Conservation (phyloP, 1,284 basidiomycete species). For the Irpex sp. region DNA sequence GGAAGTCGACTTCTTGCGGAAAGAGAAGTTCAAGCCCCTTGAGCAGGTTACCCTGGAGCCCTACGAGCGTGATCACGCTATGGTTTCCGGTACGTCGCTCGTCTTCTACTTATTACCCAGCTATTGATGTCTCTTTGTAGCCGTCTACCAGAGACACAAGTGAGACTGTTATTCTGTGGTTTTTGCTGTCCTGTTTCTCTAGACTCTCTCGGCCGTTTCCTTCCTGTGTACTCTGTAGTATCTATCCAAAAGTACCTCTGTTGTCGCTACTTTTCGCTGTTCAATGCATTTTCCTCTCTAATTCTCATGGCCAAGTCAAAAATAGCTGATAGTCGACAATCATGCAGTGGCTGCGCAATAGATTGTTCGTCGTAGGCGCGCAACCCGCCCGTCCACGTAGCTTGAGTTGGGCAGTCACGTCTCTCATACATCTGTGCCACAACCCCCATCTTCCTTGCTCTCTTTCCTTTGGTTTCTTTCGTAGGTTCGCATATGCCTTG, state of each 20-base stretch:
- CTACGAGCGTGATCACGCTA: conserved; percentile 80
- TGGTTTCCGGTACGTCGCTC: conserved; percentile 60
- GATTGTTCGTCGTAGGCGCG: background rate
- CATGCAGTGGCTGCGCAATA: background rate
- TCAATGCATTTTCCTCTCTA: background rate
- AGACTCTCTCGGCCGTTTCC: conserved; percentile 7
- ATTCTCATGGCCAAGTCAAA: background rate
- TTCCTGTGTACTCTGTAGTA: conserved; percentile 22
- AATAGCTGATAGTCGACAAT: background rate
- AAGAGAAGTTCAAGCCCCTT: conserved; percentile 84
- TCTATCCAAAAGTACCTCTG: conserved; percentile 23
- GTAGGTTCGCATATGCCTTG: conserved; percentile 12
- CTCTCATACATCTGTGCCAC: background rate
- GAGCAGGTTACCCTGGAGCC: conserved; percentile 92
- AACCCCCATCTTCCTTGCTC: background rate
- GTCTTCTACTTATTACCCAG: background rate
- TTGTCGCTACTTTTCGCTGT: conserved; percentile 6
- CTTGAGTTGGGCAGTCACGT: background rate
- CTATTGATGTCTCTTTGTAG: conserved; percentile 26
- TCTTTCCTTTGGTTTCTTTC: conserved; percentile 1
- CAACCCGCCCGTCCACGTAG: background rate
- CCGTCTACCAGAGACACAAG: conserved; percentile 49
- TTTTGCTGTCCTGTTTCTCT: conserved; percentile 1
- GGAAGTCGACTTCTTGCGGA: conserved; percentile 85
- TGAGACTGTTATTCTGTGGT: conserved; percentile 12